phyloP scores from a whole-genome alignment of 495 filamentous ascomycete species.

The Penicillium herquei region DNA sequence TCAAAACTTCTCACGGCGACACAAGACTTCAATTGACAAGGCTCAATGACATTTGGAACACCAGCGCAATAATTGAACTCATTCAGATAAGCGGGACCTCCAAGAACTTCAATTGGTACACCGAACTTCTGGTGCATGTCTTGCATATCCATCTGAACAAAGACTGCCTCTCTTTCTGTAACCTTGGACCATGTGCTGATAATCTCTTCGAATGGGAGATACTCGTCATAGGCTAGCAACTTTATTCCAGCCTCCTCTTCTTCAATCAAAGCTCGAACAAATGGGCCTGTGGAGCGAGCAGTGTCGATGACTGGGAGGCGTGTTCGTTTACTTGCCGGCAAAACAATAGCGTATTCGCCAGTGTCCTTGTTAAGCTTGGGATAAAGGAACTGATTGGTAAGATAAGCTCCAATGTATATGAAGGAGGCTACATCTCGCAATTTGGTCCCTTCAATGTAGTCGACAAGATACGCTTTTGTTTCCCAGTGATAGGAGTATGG shows the following conservation, averaged over 20 bases:
- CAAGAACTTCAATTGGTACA: constrained; percentile 36
- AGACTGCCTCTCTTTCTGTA: constrained; percentile 28
- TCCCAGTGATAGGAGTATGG: constrained; percentile 36
- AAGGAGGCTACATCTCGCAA: constrained; percentile 29
- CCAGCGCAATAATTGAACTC: constrained; percentile 45
- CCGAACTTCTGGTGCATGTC: constrained; percentile 34
- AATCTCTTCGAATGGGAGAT: constrained; percentile 27
- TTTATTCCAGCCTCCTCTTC: constrained; percentile 35
- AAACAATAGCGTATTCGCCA: constrained; percentile 24
- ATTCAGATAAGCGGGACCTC: constrained; percentile 29
- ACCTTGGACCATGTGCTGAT: constrained; percentile 31
- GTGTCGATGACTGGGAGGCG: constrained; percentile 40
- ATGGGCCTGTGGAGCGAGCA: constrained; percentile 35
- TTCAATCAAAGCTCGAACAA: constrained; percentile 42
- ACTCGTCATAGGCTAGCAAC: constrained; percentile 43
- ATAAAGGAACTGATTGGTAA: constrained; percentile 30
- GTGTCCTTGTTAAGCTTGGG: constrained; percentile 25
- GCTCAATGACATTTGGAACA: constrained; percentile 30
- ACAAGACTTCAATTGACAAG: constrained; percentile 27
- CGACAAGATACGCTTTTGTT: constrained; percentile 34
- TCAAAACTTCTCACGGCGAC: neutral
- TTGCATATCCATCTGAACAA: constrained; percentile 27
- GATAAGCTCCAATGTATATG: constrained; percentile 34
- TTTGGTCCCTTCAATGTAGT: constrained; percentile 33
- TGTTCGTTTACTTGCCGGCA: constrained; percentile 22